phyloP scores from a whole-genome alignment of 2,329 filamentous ascomycete genomes.

The Cryphonectria japonica region DNA sequence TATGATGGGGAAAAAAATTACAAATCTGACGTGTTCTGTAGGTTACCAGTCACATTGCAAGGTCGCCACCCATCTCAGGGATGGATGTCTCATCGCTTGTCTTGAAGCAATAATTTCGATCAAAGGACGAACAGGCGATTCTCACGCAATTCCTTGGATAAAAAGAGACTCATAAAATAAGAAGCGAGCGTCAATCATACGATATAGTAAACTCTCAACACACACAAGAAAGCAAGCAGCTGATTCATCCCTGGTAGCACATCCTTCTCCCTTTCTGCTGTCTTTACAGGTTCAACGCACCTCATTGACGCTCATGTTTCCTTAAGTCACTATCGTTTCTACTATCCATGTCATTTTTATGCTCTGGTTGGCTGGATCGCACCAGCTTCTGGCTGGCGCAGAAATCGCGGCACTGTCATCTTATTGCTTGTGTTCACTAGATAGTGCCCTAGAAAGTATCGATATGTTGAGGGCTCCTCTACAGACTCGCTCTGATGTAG shows the following conservation, averaged over 20 bases:
- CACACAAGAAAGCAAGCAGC: neutral
- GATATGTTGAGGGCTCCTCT: neutral
- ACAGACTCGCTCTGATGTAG: too few species aligned
- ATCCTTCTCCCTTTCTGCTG: neutral
- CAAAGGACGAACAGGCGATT: neutral
- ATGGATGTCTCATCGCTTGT: neutral
- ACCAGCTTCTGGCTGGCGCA: neutral
- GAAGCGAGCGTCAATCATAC: neutral
- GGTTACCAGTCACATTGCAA: neutral
- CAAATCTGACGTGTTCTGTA: neutral
- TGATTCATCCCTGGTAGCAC: neutral
- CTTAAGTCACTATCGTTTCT: neutral
- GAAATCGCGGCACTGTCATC: neutral
- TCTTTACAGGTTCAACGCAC: neutral
- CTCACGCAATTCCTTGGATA: neutral
- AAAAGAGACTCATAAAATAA: neutral
- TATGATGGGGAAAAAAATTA: neutral
- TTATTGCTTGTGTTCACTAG: neutral
- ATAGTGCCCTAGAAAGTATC: neutral
- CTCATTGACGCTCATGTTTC: neutral
- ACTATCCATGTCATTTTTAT: neutral
- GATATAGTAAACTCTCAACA: neutral
- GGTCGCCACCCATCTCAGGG: neutral
- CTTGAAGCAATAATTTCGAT: neutral
- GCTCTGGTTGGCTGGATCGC: neutral